phyloP scores from a whole-genome alignment of 805 yeast genomes.

The Yarrowia keelungensis region DNA sequence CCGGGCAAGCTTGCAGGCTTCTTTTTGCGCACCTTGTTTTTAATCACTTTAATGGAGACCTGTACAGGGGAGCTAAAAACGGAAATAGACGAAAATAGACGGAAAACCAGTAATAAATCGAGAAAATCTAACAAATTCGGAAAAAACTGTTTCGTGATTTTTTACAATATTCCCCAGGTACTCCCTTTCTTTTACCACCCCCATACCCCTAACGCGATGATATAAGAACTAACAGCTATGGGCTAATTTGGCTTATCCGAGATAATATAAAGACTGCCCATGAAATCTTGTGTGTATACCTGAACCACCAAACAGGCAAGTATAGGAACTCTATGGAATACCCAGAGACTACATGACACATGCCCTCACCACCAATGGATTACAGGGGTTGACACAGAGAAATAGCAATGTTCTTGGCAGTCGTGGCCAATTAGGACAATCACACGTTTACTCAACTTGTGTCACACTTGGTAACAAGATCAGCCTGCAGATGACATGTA shows the following conservation, averaged over 20 bases:
- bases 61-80: too few species aligned
- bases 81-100: too few species aligned
- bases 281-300: constrained; percentile 14
- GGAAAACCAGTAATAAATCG: too few species aligned
- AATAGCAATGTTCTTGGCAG: too few species aligned
- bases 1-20: neutral
- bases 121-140: too few species aligned
- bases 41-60: neutral
- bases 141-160: too few species aligned
- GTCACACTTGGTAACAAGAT: neutral
- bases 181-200: too few species aligned
- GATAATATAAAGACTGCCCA: constrained; percentile 12
- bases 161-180: too few species aligned
- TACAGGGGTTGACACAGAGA: too few species aligned
- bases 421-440: too few species aligned
- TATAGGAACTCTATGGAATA: constrained; percentile 9
- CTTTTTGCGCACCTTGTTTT: neutral
- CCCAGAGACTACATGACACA: neutral
- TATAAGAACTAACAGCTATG: constrained; percentile 24
- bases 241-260: constrained; percentile 38
- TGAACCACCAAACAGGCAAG: neutral
- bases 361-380: neutral
- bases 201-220: constrained; percentile 1
- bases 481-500: constrained; percentile 4
- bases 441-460: too few species aligned